Conservation (phyloP, 495 filamentous ascomycete genomes). For the Tuber borchii region DNA sequence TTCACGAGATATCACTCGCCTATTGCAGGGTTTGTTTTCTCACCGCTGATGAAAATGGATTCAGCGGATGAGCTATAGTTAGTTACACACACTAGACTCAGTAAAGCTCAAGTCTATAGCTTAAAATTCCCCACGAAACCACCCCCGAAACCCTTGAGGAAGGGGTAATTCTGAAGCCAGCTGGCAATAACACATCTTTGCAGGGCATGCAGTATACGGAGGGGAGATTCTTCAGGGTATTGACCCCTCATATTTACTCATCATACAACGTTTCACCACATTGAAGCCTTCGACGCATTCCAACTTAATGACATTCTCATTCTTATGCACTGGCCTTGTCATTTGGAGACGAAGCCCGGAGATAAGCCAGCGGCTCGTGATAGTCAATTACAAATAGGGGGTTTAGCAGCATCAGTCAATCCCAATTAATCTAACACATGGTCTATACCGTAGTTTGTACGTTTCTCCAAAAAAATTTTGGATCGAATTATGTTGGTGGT, state of each 20-base stretch:
- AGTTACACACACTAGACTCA: not conserved
- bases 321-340: not conserved
- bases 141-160: not conserved
- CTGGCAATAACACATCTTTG: constrained; percentile 4
- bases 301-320: not conserved
- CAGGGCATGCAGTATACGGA: not conserved
- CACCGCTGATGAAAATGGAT: constrained; percentile 3
- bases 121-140: not conserved
- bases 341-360: not conserved
- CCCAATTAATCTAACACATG: not conserved
- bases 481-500: not conserved
- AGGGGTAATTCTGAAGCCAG: constrained; percentile 6
- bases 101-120: not conserved
- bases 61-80: not conserved
- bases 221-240: not conserved
- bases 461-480: not conserved
- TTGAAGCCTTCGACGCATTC: not conserved
- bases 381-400: not conserved
- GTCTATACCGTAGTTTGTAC: not conserved
- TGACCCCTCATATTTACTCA: constrained; percentile 1
- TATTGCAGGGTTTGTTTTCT: not conserved
- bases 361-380: not conserved
- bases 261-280: constrained; percentile 1
- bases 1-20: constrained; percentile 3
- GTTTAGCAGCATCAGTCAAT: not conserved